Evolutionary conservation across 2,329 filamentous ascomycete species (phyloP).

Genomic region (Aspergillus vadensis): DNA sequence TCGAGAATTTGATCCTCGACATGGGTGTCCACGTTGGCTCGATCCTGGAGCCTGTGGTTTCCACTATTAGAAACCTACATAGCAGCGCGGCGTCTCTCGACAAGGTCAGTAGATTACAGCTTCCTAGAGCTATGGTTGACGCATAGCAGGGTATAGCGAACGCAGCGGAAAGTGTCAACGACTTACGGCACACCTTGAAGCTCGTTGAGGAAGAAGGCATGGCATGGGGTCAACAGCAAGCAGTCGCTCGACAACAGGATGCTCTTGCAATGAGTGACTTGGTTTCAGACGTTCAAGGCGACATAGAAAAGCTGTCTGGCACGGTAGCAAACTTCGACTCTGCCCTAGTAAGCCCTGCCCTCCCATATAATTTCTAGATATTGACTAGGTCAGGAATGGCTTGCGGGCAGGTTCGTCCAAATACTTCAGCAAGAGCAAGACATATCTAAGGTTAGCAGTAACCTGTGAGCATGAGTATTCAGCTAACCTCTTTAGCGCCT

Average conservation of each 20-base stretch:
- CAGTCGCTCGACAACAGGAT: constrained; percentile 30
- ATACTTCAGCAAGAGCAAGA: constrained; percentile 37
- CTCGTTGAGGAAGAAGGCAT: constrained; percentile 31
- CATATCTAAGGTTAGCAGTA: constrained; percentile 34
- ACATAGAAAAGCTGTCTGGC: constrained; percentile 32
- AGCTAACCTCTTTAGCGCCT: constrained; percentile 39
- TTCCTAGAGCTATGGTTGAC: constrained; percentile 5
- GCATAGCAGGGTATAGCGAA: constrained; percentile 34
- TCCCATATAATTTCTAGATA: not conserved
- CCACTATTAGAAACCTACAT: constrained; percentile 23
- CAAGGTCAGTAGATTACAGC: constrained; percentile 19
- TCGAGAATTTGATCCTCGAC: constrained; percentile 30
- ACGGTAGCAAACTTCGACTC: constrained; percentile 35
- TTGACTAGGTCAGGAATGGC: constrained; percentile 33
- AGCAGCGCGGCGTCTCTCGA: constrained; percentile 21
- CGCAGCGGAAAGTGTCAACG: constrained; percentile 25
- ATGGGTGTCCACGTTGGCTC: constrained; percentile 28
- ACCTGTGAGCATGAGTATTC: not conserved
- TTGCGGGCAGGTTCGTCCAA: constrained; percentile 28
- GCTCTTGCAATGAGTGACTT: constrained; percentile 32
- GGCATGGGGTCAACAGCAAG: constrained; percentile 31
- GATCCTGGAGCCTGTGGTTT: constrained; percentile 23
- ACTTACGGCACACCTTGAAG: constrained; percentile 30
- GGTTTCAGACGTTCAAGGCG: constrained; percentile 32
- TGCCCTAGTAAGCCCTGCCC: constrained; percentile 34